These are phyloP conservation scores for Ambrosiella xylebori DNA, from an alignment of 2,329 filamentous ascomycete genomes.

Conservation along the genomic window DNA sequence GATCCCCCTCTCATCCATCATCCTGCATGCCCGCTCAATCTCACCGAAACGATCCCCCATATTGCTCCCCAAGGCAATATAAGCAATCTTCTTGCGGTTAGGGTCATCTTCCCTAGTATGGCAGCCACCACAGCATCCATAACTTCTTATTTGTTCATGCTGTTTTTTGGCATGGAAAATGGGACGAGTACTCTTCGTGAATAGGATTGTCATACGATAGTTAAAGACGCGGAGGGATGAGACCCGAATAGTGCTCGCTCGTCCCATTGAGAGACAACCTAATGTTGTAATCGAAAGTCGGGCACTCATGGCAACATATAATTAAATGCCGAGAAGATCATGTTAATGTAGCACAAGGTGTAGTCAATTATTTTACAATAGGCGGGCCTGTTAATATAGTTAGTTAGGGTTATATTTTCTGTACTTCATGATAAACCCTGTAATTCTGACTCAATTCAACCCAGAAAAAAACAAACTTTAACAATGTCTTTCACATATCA, in stretches of 20 bases:
- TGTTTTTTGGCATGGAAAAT: not conserved
- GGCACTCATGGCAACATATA: not conserved
- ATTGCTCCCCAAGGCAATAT: conserved; percentile 85
- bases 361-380: no score
- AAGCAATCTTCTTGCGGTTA: conserved; percentile 35
- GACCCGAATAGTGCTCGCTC: not conserved
- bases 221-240: not conserved
- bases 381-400: no score
- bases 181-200: not conserved
- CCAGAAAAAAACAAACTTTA: no score
- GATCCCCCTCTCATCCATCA: conserved; percentile 60
- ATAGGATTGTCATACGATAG: not conserved
- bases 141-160: not conserved
- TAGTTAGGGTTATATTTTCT: no score
- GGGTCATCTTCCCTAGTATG: not conserved
- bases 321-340: no score
- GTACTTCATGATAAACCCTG: not conserved
- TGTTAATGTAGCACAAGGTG: no score
- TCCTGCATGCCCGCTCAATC: conserved; percentile 68
- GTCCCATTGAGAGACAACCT: not conserved
- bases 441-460: not conserved
- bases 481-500: no score
- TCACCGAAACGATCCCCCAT: conserved; percentile 67
- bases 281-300: not conserved
- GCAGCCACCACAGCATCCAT: not conserved